Evolutionary conservation across 495 filamentous ascomycete species (phyloP).

Genomic region (Amphirosellinia nigrospora): DNA sequence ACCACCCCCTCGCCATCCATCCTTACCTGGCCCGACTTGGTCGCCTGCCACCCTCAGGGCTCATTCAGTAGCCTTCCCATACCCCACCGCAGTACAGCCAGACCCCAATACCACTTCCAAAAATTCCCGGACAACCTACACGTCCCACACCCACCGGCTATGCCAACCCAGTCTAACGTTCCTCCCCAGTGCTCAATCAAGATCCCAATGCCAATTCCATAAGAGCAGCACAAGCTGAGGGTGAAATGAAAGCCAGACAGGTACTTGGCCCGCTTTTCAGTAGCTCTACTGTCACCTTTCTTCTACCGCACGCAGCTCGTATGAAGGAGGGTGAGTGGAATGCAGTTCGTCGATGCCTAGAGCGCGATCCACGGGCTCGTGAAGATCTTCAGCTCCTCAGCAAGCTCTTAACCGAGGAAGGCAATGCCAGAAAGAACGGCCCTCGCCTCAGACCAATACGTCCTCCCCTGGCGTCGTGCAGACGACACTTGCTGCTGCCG

Average conservation of each 20-base stretch:
- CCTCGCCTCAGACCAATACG: conserved; percentile 26
- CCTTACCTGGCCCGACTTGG: conserved; percentile 51
- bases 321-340: conserved; percentile 68
- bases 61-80: conserved; percentile 38
- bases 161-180: conserved; percentile 35
- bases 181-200: conserved; percentile 28
- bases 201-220: conserved; percentile 38
- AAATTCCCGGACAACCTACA: conserved; percentile 35
- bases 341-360: conserved; percentile 65
- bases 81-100: conserved; percentile 40
- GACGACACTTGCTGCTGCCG: conserved; percentile 36
- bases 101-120: conserved; percentile 42
- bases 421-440: conserved; percentile 37
- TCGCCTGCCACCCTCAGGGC: conserved; percentile 57
- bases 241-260: conserved; percentile 58
- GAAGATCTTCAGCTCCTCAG: conserved; percentile 57
- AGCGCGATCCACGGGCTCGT: conserved; percentile 55
- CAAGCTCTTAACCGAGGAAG: conserved; percentile 50
- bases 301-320: conserved; percentile 68
- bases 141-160: conserved; percentile 25
- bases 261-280: conserved; percentile 65
- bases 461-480: conserved; percentile 34
- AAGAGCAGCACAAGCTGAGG: conserved; percentile 45
- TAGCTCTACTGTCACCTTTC: conserved; percentile 68
- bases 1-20: conserved; percentile 49